These are phyloP conservation scores for Boletus tylopilopsis DNA, from an alignment of 768 basidiomycete species.

Conservation along the genomic window DNA sequence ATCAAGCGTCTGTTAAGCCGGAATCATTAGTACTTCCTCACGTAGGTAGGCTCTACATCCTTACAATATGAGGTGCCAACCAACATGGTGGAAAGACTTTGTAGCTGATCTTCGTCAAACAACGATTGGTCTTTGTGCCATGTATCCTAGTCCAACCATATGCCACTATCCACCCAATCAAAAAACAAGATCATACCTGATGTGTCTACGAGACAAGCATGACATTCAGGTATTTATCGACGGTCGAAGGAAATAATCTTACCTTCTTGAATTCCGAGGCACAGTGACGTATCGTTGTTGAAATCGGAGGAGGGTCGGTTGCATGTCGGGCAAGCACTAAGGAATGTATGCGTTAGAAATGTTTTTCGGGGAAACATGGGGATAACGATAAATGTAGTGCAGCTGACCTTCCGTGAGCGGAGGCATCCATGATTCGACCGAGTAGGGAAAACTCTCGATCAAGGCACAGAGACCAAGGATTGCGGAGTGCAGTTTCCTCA, in stretches of 20 bases:
- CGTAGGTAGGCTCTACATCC: constrained; percentile 24
- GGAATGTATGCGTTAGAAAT: constrained; percentile 1
- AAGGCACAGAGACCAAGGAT: constrained; percentile 93
- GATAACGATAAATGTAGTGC: neutral
- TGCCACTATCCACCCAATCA: constrained; percentile 1
- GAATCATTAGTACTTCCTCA: constrained; percentile 13
- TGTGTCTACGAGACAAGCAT: constrained; percentile 44
- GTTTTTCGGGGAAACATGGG: neutral
- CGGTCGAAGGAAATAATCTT: constrained; percentile 18
- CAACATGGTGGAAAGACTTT: constrained; percentile 82
- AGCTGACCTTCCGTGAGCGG: constrained; percentile 67
- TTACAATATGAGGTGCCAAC: constrained; percentile 87
- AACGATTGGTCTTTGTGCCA: constrained; percentile 87
- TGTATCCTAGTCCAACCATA: constrained; percentile 58
- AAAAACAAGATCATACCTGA: constrained; percentile 41
- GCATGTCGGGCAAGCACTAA: constrained; percentile 73
- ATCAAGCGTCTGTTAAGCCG: constrained; percentile 24
- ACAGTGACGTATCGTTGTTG: constrained; percentile 82
- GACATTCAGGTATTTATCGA: constrained; percentile 1
- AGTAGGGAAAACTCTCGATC: constrained; percentile 93
- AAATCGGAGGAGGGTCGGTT: constrained; percentile 85
- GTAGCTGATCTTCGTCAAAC: constrained; percentile 88
- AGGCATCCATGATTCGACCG: constrained; percentile 92
- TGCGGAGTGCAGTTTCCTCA: constrained; percentile 80
- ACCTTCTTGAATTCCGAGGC: constrained; percentile 86